A percentile compares a stretch with the other conserved stretches of the same genome.
phyloP scores from a whole-genome alignment of 331 rosid species.

The Quercus lobata region DNA sequence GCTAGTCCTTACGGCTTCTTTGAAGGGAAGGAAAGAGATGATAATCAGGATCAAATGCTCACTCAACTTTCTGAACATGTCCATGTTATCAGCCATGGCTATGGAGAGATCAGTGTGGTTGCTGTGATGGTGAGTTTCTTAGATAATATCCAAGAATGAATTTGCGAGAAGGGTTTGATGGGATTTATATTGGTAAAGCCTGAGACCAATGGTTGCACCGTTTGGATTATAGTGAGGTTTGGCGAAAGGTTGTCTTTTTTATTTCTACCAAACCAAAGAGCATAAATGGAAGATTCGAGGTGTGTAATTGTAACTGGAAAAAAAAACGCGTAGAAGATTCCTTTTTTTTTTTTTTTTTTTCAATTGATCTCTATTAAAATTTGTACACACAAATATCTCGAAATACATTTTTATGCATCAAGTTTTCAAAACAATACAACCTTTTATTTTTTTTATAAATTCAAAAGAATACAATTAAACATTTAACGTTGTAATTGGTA shows the following conservation, averaged over 20 bases:
- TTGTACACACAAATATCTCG: too few relatives aligned
- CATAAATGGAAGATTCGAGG: too few relatives aligned
- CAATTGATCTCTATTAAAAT: too few relatives aligned
- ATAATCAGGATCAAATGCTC: constrained; percentile 12
- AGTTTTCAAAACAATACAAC: too few relatives aligned
- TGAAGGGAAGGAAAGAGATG: constrained; percentile 39
- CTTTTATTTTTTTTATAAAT: too few relatives aligned
- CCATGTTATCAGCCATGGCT: background rate
- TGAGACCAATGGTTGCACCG: background rate
- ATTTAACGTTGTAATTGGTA: too few relatives aligned
- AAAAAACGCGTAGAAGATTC: too few relatives aligned
- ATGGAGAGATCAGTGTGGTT: background rate
- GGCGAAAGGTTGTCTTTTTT: background rate
- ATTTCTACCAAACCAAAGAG: too few relatives aligned
- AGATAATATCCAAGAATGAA: background rate
- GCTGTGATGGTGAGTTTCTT: background rate
- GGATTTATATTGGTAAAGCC: background rate
- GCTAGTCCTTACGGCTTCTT: constrained; percentile 46
- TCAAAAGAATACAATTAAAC: too few relatives aligned
- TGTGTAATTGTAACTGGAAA: too few relatives aligned
- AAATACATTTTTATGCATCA: too few relatives aligned
- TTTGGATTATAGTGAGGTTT: background rate
- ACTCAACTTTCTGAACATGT: constrained; percentile 6
- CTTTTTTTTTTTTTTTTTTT: too few relatives aligned
- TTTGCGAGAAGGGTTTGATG: background rate